Conservation (phyloP, 495 filamentous ascomycete species). For the Penicillium silybi region DNA sequence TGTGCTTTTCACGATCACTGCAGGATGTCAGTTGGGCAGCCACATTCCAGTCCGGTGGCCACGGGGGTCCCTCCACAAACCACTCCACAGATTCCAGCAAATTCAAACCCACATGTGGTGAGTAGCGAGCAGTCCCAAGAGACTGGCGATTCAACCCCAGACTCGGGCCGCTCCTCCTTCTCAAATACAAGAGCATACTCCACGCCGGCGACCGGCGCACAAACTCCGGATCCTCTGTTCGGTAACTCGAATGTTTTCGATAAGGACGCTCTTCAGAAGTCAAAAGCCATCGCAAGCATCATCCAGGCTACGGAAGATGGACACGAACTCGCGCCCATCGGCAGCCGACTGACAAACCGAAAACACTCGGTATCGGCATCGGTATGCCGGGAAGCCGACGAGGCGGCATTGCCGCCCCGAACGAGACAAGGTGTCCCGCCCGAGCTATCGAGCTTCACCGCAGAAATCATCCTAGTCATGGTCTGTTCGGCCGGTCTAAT, state of each 20-base stretch:
- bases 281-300: constrained; percentile 10
- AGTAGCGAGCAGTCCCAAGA: neutral
- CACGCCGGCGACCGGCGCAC: constrained; percentile 22
- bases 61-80: constrained; percentile 4
- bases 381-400: constrained; percentile 9
- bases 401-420: constrained; percentile 17
- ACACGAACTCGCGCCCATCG: constrained; percentile 12
- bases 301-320: constrained; percentile 7
- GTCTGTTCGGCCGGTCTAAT: constrained; percentile 43
- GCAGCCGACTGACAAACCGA: constrained; percentile 16
- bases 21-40: constrained; percentile 15
- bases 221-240: constrained; percentile 24
- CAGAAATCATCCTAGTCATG: constrained; percentile 38
- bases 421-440: constrained; percentile 20
- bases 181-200: constrained; percentile 16
- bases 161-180: constrained; percentile 19
- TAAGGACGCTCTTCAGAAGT: constrained; percentile 14
- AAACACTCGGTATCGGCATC: constrained; percentile 16
- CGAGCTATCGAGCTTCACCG: constrained; percentile 18
- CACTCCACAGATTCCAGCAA: constrained; percentile 5
- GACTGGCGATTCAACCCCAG: constrained; percentile 11
- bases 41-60: constrained; percentile 1
- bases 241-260: constrained; percentile 9
- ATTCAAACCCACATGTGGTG: neutral
- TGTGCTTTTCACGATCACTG: neutral